Conservation (phyloP, 2,329 filamentous ascomycete genomes). For the Thermochaetoides dissita region DNA sequence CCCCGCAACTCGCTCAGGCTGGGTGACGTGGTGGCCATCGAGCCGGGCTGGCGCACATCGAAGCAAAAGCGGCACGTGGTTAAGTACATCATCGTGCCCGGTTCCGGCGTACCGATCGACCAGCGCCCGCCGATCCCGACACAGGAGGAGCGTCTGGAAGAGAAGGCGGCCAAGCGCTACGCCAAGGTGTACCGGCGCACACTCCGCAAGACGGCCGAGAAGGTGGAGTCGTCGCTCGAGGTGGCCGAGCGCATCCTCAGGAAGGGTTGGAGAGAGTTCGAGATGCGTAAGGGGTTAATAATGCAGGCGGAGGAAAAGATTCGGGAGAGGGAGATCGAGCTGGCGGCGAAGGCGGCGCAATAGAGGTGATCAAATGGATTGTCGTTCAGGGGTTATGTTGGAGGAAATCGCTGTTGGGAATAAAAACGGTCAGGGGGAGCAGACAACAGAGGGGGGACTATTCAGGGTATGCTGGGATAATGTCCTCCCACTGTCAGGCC, state of each 20-base stretch:
- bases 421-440: neutral
- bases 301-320: neutral
- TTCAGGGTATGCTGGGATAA: neutral
- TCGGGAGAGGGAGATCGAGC: neutral
- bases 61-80: constrained; percentile 61
- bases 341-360: neutral
- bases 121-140: constrained; percentile 53
- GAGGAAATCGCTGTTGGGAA: neutral
- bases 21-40: constrained; percentile 63
- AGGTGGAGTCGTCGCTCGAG: constrained; percentile 12
- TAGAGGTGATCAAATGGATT: neutral
- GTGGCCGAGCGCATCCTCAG: constrained; percentile 11
- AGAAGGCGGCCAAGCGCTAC: constrained; percentile 38
- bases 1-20: constrained; percentile 57
- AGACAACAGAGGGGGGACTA: neutral
- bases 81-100: constrained; percentile 57
- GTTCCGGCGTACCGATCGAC: constrained; percentile 43
- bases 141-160: constrained; percentile 43
- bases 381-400: too few relatives aligned
- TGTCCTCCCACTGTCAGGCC: neutral
- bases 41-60: constrained; percentile 49
- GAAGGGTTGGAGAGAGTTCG: constrained; percentile 16
- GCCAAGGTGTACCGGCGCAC: constrained; percentile 40
- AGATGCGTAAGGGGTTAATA: neutral
- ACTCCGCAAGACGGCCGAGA: constrained; percentile 5